These are phyloP conservation scores for Euptelea pleiosperma DNA, from an alignment of 164 flowering plant species.

Conservation along the genomic window DNA sequence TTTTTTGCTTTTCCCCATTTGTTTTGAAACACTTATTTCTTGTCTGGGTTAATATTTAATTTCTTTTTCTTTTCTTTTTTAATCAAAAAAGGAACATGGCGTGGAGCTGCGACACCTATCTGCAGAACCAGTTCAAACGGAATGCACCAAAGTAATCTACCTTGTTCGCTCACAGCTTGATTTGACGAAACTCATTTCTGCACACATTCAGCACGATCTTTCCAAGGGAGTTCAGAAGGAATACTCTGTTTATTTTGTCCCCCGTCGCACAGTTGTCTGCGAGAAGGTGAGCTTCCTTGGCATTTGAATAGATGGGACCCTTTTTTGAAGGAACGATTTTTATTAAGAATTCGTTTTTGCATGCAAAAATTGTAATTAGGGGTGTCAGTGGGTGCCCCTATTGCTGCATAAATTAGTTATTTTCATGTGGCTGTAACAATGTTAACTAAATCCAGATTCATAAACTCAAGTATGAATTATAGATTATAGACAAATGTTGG, in stretches of 20 bases:
- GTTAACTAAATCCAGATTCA: background rate
- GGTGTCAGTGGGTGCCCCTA: background rate
- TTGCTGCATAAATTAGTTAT: background rate
- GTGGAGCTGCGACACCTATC: slow-evolving; percentile 71
- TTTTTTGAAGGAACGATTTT: background rate
- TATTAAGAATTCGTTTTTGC: background rate
- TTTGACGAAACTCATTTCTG: slow-evolving; percentile 61
- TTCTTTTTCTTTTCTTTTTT: background rate
- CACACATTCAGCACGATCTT: slow-evolving; percentile 57
- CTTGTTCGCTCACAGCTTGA: slow-evolving; percentile 63
- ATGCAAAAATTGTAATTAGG: background rate
- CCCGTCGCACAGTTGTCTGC: slow-evolving; percentile 86
- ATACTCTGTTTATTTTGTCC: slow-evolving; percentile 79
- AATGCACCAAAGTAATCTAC: slow-evolving; percentile 70
- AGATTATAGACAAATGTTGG: background rate
- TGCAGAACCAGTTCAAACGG: slow-evolving; percentile 71
- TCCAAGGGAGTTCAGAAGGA: slow-evolving; percentile 82
- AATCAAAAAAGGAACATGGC: slow-evolving; percentile 56
- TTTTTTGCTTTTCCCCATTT: background rate
- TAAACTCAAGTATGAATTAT: background rate
- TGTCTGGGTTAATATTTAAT: background rate
- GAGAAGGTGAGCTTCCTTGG: slow-evolving; percentile 58
- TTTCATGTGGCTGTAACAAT: too few relatives aligned
- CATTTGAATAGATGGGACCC: background rate
- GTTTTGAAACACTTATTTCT: background rate